phyloP scores from a whole-genome alignment of 2,329 filamentous ascomycete species.

The Sporothrix dimorphospora region DNA sequence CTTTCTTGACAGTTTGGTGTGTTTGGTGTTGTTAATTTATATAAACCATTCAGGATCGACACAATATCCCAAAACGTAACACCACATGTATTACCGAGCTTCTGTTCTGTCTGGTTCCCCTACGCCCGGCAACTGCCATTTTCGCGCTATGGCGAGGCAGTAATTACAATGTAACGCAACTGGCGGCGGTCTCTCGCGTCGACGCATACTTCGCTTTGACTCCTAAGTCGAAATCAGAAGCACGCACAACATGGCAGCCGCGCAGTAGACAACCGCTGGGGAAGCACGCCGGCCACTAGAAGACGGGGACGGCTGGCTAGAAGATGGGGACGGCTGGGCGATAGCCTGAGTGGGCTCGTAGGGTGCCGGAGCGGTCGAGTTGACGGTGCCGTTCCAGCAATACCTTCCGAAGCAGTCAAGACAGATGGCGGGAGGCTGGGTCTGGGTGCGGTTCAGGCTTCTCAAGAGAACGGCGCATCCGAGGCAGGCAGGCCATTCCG shows the following conservation, averaged over 20 bases:
- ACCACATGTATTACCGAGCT: no score
- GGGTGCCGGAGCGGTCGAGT: not conserved
- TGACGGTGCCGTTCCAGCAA: constrained; percentile 5
- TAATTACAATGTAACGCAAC: not conserved
- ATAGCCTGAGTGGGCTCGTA: not conserved
- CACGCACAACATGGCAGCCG: not conserved
- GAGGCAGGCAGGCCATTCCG: not conserved
- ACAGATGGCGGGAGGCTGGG: not conserved
- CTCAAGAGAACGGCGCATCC: not conserved
- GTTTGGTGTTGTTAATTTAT: no score
- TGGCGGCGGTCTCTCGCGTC: not conserved
- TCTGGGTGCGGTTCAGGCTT: not conserved
- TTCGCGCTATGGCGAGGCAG: no score
- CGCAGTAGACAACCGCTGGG: not conserved
- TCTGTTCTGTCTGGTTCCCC: no score
- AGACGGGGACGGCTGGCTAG: not conserved
- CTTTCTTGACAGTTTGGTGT: no score
- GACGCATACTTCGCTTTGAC: not conserved
- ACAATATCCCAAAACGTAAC: no score
- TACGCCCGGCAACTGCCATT: no score
- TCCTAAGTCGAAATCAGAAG: not conserved
- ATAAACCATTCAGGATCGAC: no score
- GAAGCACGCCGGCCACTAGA: not conserved
- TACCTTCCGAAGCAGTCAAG: not conserved
- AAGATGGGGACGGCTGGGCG: not conserved